These are phyloP conservation scores for Silene uniflora DNA, from an alignment of 148 eudicot genomes.

Conservation along the genomic window DNA sequence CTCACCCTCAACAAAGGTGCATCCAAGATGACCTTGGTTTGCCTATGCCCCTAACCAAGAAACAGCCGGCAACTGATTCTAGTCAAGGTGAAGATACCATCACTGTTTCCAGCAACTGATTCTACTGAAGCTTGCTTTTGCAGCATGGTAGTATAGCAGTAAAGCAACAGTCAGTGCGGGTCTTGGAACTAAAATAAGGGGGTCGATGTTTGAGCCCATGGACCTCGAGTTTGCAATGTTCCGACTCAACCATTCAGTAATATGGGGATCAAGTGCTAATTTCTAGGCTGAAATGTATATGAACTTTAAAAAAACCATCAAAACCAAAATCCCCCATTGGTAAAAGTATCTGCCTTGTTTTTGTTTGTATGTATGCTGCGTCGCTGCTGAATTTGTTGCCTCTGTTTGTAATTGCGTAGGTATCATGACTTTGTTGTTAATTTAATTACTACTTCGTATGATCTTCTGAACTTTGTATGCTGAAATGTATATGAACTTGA, in stretches of 20 bases:
- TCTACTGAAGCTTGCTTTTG: conserved; percentile 3
- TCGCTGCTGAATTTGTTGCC: not conserved
- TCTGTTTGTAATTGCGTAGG: not conserved
- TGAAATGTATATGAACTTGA: too few relatives aligned
- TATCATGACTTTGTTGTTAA: too few relatives aligned
- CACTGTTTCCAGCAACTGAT: conserved; percentile 49
- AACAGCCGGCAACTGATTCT: conserved; percentile 43
- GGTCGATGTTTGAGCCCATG: too few relatives aligned
- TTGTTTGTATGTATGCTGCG: not conserved
- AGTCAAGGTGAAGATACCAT: conserved; percentile 44
- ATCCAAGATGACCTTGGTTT: conserved; percentile 68
- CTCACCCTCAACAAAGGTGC: conserved; percentile 91
- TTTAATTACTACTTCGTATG: too few relatives aligned
- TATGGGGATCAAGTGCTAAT: too few relatives aligned
- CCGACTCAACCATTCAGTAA: too few relatives aligned
- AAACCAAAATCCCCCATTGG: too few relatives aligned
- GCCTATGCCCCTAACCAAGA: conserved; percentile 66
- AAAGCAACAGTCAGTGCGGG: not conserved
- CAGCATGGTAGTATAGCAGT: not conserved
- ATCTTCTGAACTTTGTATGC: too few relatives aligned
- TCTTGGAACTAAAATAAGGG: too few relatives aligned
- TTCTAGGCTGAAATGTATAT: too few relatives aligned
- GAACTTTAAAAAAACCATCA: too few relatives aligned
- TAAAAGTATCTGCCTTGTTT: not conserved
- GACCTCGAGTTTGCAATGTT: too few relatives aligned